These are phyloP conservation scores for Chaetomiaceae sp. DNA, from an alignment of 2,329 filamentous ascomycete species.

Conservation along the genomic window DNA sequence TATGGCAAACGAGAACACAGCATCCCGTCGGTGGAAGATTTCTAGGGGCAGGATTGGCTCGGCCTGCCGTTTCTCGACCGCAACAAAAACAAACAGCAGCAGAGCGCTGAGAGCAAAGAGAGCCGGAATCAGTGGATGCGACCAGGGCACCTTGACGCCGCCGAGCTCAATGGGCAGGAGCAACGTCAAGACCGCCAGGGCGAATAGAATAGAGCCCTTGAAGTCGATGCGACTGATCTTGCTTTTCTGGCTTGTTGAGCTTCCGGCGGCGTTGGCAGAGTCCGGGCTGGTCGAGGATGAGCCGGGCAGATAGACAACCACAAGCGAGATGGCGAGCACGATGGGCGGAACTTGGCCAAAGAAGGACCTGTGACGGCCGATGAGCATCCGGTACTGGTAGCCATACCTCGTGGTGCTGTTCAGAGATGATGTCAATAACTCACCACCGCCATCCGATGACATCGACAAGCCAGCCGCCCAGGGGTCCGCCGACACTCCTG, in stretches of 20 bases:
- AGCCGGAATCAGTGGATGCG: slow-evolving; percentile 32
- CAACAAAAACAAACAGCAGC: slow-evolving; percentile 33
- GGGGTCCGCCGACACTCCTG: slow-evolving; percentile 48
- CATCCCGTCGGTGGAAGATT: slow-evolving; percentile 48
- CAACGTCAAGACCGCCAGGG: slow-evolving; percentile 34
- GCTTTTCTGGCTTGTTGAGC: slow-evolving; percentile 20
- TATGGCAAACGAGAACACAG: slow-evolving; percentile 51
- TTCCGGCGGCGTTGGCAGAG: slow-evolving; percentile 4
- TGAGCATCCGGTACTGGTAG: background rate
- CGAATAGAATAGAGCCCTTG: slow-evolving; percentile 46
- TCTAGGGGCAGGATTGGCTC: slow-evolving; percentile 58
- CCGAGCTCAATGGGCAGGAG: slow-evolving; percentile 40
- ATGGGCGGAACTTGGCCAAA: slow-evolving; percentile 54
- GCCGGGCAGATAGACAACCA: slow-evolving; percentile 35
- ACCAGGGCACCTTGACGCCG: slow-evolving; percentile 37
- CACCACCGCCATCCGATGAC: slow-evolving; percentile 62
- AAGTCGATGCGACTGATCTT: slow-evolving; percentile 56
- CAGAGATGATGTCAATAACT: slow-evolving; percentile 27
- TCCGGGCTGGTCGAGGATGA: background rate
- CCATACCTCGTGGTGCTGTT: no score
- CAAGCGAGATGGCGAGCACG: slow-evolving; percentile 42
- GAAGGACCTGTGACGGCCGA: slow-evolving; percentile 40
- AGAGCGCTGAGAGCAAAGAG: slow-evolving; percentile 32
- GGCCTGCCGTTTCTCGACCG: slow-evolving; percentile 35
- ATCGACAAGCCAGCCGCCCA: slow-evolving; percentile 59